Evolutionary conservation across 2,329 filamentous ascomycete species (phyloP).

Genomic region (Pseudogymnoascus sp.): DNA sequence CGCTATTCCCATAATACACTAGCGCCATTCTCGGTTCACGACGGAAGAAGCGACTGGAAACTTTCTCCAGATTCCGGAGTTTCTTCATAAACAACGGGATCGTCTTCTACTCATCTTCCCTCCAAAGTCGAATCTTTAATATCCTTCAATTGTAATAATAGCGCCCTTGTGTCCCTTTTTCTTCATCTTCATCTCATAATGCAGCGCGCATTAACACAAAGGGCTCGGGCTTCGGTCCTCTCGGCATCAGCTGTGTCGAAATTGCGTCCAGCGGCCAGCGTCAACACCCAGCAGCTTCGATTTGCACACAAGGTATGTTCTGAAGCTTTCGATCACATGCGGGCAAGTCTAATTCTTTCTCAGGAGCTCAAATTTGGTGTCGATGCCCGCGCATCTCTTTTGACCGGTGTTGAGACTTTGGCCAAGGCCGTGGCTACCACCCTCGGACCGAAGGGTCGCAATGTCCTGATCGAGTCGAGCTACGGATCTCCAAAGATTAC

Average conservation of each 20-base stretch:
- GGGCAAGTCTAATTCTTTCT: constrained; percentile 11
- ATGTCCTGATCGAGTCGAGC: constrained; percentile 96
- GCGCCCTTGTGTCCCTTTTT: constrained; percentile 1
- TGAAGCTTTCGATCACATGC: not conserved
- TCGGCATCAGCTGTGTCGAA: constrained; percentile 56
- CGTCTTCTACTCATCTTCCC: constrained; percentile 3
- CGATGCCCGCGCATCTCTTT: constrained; percentile 78
- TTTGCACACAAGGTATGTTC: constrained; percentile 88
- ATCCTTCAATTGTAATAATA: constrained; percentile 10
- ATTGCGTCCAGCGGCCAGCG: constrained; percentile 53
- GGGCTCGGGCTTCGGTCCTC: constrained; percentile 70
- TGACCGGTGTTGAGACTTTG: constrained; percentile 92
- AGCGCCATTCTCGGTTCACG: not conserved
- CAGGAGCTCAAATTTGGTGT: constrained; percentile 98
- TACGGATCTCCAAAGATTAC: constrained; percentile 99
- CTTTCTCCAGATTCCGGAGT: constrained; percentile 6
- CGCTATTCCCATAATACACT: not conserved
- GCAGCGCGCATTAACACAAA: constrained; percentile 89
- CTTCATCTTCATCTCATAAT: constrained; percentile 46
- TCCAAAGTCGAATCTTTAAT: constrained; percentile 9
- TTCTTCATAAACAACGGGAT: constrained; percentile 6
- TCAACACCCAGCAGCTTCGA: constrained; percentile 78
- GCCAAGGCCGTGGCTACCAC: constrained; percentile 94
- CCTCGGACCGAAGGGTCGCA: constrained; percentile 94
- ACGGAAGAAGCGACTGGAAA: constrained; percentile 7